A percentile compares a stretch with the other conserved stretches of the same genome.
These are phyloP conservation scores for Amborella trichopoda DNA, from an alignment of 164 flowering plant genomes.

Conservation along the genomic window DNA sequence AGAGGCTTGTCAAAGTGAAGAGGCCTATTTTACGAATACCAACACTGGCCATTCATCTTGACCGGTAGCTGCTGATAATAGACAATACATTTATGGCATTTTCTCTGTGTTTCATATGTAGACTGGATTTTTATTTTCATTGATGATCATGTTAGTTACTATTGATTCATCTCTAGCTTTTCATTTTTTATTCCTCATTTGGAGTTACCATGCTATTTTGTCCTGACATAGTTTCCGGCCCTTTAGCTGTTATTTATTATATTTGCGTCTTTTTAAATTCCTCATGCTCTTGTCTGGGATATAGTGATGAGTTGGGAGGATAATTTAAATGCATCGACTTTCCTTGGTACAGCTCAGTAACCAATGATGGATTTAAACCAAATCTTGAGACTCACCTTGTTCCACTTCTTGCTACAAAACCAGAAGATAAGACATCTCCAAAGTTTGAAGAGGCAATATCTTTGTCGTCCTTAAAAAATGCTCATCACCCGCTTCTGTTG, in stretches of 20 bases:
- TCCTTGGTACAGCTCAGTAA: constrained; percentile 56
- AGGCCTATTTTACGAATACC: constrained; percentile 82
- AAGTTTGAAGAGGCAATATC: constrained; percentile 40
- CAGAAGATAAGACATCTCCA: constrained; percentile 28
- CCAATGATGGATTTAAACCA: constrained; percentile 84
- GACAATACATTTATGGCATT: too few relatives aligned
- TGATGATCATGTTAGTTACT: too few relatives aligned
- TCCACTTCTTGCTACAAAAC: constrained; percentile 64
- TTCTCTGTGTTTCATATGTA: too few relatives aligned
- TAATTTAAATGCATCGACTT: not conserved
- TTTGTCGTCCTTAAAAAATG: constrained; percentile 27
- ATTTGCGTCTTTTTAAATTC: too few relatives aligned
- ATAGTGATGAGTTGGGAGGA: too few relatives aligned
- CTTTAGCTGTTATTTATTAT: too few relatives aligned
- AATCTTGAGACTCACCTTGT: constrained; percentile 88
- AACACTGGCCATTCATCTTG: constrained; percentile 90
- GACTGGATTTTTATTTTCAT: too few relatives aligned
- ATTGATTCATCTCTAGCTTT: too few relatives aligned
- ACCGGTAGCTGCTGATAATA: constrained; percentile 61
- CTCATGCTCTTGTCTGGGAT: too few relatives aligned
- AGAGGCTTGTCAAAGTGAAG: constrained; percentile 85
- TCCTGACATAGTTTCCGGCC: too few relatives aligned
- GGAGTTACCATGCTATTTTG: too few relatives aligned
- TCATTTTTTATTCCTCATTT: too few relatives aligned
- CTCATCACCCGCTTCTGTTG: constrained; percentile 75